phyloP scores from a whole-genome alignment of 148 eudicot genomes.

The Persicaria maculosa region DNA sequence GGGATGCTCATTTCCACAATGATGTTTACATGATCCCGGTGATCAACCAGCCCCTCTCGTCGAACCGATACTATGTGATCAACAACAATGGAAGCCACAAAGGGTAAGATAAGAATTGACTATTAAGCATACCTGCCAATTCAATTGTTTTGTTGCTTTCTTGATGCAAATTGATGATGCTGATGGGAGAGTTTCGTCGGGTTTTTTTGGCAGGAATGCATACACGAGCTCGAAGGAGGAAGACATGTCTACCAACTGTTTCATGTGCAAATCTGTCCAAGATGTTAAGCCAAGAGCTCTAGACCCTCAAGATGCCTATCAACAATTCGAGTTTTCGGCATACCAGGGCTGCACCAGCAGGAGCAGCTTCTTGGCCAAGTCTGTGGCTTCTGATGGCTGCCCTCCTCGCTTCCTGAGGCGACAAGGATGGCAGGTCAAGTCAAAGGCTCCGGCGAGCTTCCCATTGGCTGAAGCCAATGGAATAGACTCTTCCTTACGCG shows the following conservation, averaged over 20 bases:
- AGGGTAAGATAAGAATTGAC: constrained; percentile 27
- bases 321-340: constrained; percentile 46
- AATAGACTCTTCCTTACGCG: constrained; percentile 39
- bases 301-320: constrained; percentile 45
- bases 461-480: constrained; percentile 50
- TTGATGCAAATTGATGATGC: not conserved
- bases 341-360: constrained; percentile 13
- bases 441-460: constrained; percentile 25
- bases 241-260: constrained; percentile 32
- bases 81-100: constrained; percentile 22
- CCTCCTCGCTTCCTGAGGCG: constrained; percentile 52
- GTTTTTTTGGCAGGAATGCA: constrained; percentile 13
- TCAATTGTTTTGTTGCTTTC: not conserved
- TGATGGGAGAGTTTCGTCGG: not conserved
- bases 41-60: constrained; percentile 27
- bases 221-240: constrained; percentile 40
- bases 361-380: constrained; percentile 31
- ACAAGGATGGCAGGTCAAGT: constrained; percentile 31
- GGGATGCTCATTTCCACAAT: constrained; percentile 13
- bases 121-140: not conserved
- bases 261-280: constrained; percentile 23
- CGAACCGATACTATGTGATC: constrained; percentile 28
- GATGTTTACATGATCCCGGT: constrained; percentile 29
- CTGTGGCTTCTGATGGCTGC: constrained; percentile 43
- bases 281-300: constrained; percentile 53